Base-by-base conservation (phyloP, 371 early-diverging fungal species). In the Mycotypha africana region DNA sequence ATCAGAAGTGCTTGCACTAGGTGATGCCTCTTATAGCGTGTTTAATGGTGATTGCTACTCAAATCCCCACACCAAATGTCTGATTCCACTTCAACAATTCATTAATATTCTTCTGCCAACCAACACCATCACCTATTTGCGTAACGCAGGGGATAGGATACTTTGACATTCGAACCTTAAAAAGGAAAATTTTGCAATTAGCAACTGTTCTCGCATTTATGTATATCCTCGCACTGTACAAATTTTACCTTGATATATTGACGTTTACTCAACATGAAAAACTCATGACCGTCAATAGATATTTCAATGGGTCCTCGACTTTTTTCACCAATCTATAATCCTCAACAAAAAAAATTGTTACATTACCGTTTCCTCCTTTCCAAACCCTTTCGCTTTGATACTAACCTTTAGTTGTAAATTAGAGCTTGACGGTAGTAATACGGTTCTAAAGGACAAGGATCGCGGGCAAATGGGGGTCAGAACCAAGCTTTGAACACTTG, bases 391-490 rank as follows among this genome's bases (percentile, higher is more conserved):
- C 3, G 12, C 28, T 33, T n/a, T n/a, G 5, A 24, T n/a, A n/a
- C n/a, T 22, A 69, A 87, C 85, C 70, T 76, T 72, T 24, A 91
- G 54, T 37, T 72, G 68, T 26, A 86, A 71, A 14, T 59, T 70
- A n/a, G 89, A 68, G 51, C 70, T 70, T 7, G 91, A 73, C 38
- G 97, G 98, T 28, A 97, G 62, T 31, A 96, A 60, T 35, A 93
- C 86, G 0, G 98, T 90, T 24, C 97, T 78, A 65, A 95, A 96
- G 10, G 92, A 91, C 25, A 96, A 68, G 12, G 96, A 93, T 49
- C 94, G 81, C 6, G 98, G 94, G 58, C 98, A 97, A 53, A 97
- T 94, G 0, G 98, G 97, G 1, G 98, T 95, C 39, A 97, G 53
- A 0, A 95, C 65, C 38, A 94, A 64, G 10, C 89, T 81, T 41